Percentiles rank a stretch among this genome's conserved stretches.
Conservation (phyloP, 352 stramenopile genomes). For the Phytopythium cucurbitacearum region DNA sequence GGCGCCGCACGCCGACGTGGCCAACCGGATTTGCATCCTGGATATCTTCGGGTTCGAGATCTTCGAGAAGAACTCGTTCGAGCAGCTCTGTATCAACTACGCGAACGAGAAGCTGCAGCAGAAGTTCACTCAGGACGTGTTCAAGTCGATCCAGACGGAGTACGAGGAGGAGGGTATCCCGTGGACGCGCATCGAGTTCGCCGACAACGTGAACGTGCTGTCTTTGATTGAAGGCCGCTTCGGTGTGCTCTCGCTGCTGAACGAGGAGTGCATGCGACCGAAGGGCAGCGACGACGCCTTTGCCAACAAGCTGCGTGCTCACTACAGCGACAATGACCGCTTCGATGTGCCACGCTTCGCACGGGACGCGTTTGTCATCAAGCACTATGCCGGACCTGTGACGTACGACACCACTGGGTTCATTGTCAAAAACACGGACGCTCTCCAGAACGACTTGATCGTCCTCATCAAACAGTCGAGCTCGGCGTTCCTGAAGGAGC, state of each 20-base stretch:
- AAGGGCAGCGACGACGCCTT: constrained; percentile 86
- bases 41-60: constrained; percentile 99
- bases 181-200: constrained; percentile 90
- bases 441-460: constrained; percentile 92
- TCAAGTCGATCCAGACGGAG: constrained; percentile 94
- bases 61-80: constrained; percentile 95
- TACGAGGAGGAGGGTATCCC: constrained; percentile 95
- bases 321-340: constrained; percentile 86
- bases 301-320: constrained; percentile 83
- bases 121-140: constrained; percentile 93
- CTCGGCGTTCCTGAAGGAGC: constrained; percentile 66
- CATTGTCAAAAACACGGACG: constrained; percentile 97
- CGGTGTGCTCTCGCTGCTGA: constrained; percentile 90
- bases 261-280: constrained; percentile 91
- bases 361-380: constrained; percentile 90
- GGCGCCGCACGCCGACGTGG: constrained; percentile 38
- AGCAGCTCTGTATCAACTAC: constrained; percentile 97
- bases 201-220: constrained; percentile 90
- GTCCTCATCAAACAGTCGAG: constrained; percentile 65
- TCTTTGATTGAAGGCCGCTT: constrained; percentile 85
- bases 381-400: constrained; percentile 96
- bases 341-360: constrained; percentile 84
- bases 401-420: constrained; percentile 93
- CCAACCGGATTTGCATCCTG: constrained; percentile 87
- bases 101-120: constrained; percentile 95